Base-by-base conservation (phyloP, 257 asterid species). In the Anisodus acutangulus region DNA sequence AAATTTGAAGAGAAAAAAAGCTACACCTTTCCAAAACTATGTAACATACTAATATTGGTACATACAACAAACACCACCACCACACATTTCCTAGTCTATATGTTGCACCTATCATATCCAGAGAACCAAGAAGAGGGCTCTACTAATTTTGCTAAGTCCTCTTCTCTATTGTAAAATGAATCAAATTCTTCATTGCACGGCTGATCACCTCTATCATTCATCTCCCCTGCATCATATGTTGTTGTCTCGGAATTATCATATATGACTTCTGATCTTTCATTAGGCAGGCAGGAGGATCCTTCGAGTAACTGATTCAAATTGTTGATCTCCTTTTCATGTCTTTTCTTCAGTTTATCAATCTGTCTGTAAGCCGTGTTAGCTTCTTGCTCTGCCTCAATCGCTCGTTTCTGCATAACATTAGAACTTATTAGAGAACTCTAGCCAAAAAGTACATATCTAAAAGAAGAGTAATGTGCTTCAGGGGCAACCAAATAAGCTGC, bases 61-160 rank as follows among this genome's bases (percentile, higher is more conserved):
- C 97, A 92, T 89, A 94, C 94, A 92, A 91, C 95, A 94, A 41
- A 4, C 4, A 41, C 6, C 45, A 3, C 4, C 5, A 41, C 4
- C 66, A 45, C 53, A 26, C 41, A 31, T 17, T 80, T 74, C 81
- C 62, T 86, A 79, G 78, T 41, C 88, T 90, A 95, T 82, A 95
- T 89, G 86, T 95, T 95, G 92, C 98, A 95, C 58, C 94, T 95
- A 85, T 95, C 98, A 71, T 95, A 93, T 13, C 98, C 98, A 39
- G 98, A 90, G 82, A 94, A 95, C 98, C 98, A 90, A 0, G 95
- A 90, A 0, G 95, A 87, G 37, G 26, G 88, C 4, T 86, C 88
- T 71, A 67, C 85, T 59, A 86, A 70, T 37, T 85, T 85, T 17
- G 89, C 66, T n/a, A 81, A 10, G 58, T 70, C 85, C 88, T 89